Base-by-base conservation (phyloP, 257 asterid species). In the Solanum acaule region DNA sequence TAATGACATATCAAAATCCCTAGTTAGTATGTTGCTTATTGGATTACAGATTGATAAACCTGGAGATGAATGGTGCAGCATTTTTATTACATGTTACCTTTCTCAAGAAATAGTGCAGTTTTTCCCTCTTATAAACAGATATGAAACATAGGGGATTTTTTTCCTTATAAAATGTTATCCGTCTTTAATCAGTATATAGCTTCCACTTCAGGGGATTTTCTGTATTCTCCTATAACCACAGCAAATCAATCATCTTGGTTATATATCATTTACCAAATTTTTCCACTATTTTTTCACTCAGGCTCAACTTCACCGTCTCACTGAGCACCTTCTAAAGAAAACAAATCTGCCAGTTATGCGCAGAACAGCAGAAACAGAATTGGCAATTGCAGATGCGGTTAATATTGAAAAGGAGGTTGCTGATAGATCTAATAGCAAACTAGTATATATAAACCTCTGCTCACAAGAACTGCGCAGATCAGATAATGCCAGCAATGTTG, bases 361-460 rank as follows among this genome's bases (percentile, higher is more conserved):
- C 89, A 93, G 92, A 93, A 88, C 95, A 92, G 99, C 98, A 90
- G 98, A 94, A 90, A 94, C 95, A 78, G 99, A 97, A 93, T 90
- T 97, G 91, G 99, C 99, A 77, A 94, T 96, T 91, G 99, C 98
- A 49, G 98, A 97, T 91, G 99, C 99, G 8, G 90, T 94, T 61
- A 97, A 95, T 92, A 95, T 97, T 78, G 99, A 97, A 91, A 96
- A 92, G 91, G 93, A 89, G 92, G 90, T 96, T 73, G 99, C 98
- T 71, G 93, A 95, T 90, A 94, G 92, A 93, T 97, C 99, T 89
- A 96, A 93, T 90, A 95, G 98, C 95, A 97, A 96, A 92, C 94
- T 95, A 75, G 98, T 97, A 34, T 97, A 97, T 87, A 72, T 95
- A 86, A 97, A 97, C 87, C 91, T 97, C 87, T 97, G 99, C 90